Evolutionary conservation across 352 stramenopile species (phyloP), one percentile per base, ranked within the genome.

Genomic region (Achlya hypogyna): DNA sequence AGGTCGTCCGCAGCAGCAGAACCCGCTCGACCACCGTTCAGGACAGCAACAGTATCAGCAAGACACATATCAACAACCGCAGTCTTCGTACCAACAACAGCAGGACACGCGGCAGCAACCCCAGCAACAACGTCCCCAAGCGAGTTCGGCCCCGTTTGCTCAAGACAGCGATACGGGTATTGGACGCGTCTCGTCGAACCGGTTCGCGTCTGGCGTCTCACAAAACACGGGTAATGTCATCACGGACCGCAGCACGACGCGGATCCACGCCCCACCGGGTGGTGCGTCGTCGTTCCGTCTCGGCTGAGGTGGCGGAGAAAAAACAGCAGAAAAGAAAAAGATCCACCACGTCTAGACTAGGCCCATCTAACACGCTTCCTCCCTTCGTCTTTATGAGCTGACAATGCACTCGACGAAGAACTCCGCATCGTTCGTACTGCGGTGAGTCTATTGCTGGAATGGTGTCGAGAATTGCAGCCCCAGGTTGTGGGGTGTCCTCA

Each of bases 201-300:
- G 84, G 23, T 96, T 90, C 62, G 86, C 89, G 8, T 79, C 53
- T 8, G 87, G 87, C 14, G 72, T 78, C 45, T 96, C 91, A 72
- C 86, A 96, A 71, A 97, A 97, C 71, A 74, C 74, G 14, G 90
- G 90, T 42, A 97, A 96, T 63, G 86, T 96, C 72, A 73, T 96
- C 63, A 97, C 88, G 23, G 88, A 95, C 47, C 77, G 88, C 43
- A 87, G 85, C 65, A 96, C 91, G 69, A 96, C 87, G 28, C 77
- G 87, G 54, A 91, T 96, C 67, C 86, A 96, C 69, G 89, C 88
- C 5, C 86, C 89, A 35, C 89, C 87, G 14, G 87, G 89, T 23
- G 87, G 89, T 12, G 83, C 76, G 25, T 93, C 84, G 18, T 88
- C 84, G 23, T 90, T 96, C 78, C 75, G 64, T 23, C 85, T 94